Evolutionary conservation across 345 rosid species (phyloP), one percentile per base, ranked within the genome.

Genomic region (Populus pruinosa): DNA sequence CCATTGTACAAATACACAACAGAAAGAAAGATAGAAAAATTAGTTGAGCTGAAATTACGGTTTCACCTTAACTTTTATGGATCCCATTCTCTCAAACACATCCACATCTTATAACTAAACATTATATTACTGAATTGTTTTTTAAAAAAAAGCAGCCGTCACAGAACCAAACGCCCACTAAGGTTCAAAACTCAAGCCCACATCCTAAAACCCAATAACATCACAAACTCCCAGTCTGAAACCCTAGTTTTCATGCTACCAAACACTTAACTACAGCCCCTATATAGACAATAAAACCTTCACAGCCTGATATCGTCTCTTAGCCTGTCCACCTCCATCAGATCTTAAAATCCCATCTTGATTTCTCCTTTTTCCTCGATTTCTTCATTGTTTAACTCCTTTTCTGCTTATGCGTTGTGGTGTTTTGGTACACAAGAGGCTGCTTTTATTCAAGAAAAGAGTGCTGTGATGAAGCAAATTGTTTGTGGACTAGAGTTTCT

Each of bases 401-500:
- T 56, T 9, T n/a, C 29, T n/a, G 29, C 63, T 1, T 7, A 0
- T 56, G 61, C 11, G 23, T 10, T 56, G 10, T 59, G 5, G 63
- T 23, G 0, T 59, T 59, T 59, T 3, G 11, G 63, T n/a, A n/a
- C 29, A 10, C 23, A 0, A 59, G 4, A n/a, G 29, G 4, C 25
- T 59, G 17, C 17, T 47, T 61, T 2, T 61, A 1, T 20, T 23
- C 11, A 13, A 29, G 5, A 1, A 16, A 6, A 31, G 72, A 49
- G 82, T 86, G 91, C 87, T 21, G 82, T 90, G 99, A 93, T 84
- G 99, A 93, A 71, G 77, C 89, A 59, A 84, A 83, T 65, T 67
- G 59, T 69, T 85, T 86, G 91, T 96, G 98, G 98, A 96, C 98
- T 93, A 93, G 97, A 93, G 99, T 93, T 93, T 93, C 99, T 78